Evolutionary conservation across 495 filamentous ascomycete species (phyloP), one percentile per base, ranked within the genome.

Genomic region (Penicillium desertorum): DNA sequence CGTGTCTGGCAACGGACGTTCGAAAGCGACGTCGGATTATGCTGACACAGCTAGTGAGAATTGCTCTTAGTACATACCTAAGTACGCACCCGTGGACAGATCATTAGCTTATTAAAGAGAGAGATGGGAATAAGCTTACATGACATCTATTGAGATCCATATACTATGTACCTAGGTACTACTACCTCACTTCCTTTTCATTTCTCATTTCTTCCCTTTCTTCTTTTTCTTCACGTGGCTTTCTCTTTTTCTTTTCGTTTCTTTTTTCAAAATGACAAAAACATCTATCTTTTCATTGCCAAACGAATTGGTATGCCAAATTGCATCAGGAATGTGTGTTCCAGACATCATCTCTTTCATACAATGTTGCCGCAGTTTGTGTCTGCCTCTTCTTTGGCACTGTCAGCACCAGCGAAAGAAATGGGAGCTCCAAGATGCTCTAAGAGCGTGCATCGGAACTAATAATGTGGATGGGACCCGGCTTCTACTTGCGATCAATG

Each of bases 201-300:
- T 23, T 23, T 23, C 3, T 23, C 3, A 23, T 23, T 23, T 4
- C 22, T 23, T 27, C 3, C 7, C 25, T 7, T 27, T 27, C 3
- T 8, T 27, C 7, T 27, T 27, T 7, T 8, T 27, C 30, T 32
- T 32, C 30, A 8, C 29, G 11, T 32, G 2, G 0, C 9, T 32
- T 9, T 10, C 10, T 32, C 30, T 32, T 9, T 11, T 32, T 7
- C 6, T 9, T 32, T 32, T 32, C 9, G 9, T 32, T 32, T 22
- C 20, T 22, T 22, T 12, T 44, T 22, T 22, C 19, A 23, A 20
- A 3, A 44, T 44, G 41, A 10, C 41, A 3, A 23, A 23, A 11
- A 12, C 6, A 3, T 53, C 45, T 68, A 48, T 27, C 1, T 47
- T 61, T 3, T 44, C 41, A 4, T 44, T 44, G 7, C 41, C 41